Base-by-base conservation (phyloP, 75 land plant species). In the Selaginella tamariscina region DNA sequence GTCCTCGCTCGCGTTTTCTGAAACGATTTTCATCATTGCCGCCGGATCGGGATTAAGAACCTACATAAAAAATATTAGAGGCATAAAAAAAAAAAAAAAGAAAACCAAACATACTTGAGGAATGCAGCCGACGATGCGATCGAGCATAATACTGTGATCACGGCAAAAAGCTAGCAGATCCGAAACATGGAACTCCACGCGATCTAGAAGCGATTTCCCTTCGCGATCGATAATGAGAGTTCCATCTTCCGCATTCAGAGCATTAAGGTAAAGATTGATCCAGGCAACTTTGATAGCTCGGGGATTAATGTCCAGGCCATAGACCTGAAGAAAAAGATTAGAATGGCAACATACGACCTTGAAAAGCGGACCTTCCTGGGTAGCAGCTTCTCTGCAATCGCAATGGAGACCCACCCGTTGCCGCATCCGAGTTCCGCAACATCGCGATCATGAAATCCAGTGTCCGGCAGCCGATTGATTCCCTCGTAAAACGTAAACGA, bases 401-500 rank as follows among this genome's bases (percentile, higher is more conserved):
- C 98, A 72, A 94, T 94, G 55, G 98, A 59, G 9, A 59, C 62
- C 62, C 62, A 59, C 9, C 26, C 62, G 23, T 59, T 59, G 26
- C 62, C 62, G 26, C 62, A 59, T 2, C 62, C 62, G 9, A 59
- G 62, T n/a, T 59, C 62, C 21, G 62, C 62, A 5, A 27, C 62
- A 59, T 59, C 62, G 62, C 62, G 62, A 5, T 26, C 62, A 21
- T 59, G 62, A n/a, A 59, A 59, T 59, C 62, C 62, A 59, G n/a
- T 59, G 62, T 59, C 62, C 26, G 62, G 62, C 9, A 59, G 62
- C 18, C 62, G 21, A 59, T 59, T 59, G 62, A 59, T 59, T n/a
- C 98, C 98, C 74, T 94, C 98, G 72, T 83, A 94, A 55, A 94
- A 94, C 24, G 98, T 94, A 67, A 89, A 89, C 18, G 98, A 94